phyloP scores from a whole-genome alignment of 345 rosid genomes.

The Aethionema arabicum region DNA sequence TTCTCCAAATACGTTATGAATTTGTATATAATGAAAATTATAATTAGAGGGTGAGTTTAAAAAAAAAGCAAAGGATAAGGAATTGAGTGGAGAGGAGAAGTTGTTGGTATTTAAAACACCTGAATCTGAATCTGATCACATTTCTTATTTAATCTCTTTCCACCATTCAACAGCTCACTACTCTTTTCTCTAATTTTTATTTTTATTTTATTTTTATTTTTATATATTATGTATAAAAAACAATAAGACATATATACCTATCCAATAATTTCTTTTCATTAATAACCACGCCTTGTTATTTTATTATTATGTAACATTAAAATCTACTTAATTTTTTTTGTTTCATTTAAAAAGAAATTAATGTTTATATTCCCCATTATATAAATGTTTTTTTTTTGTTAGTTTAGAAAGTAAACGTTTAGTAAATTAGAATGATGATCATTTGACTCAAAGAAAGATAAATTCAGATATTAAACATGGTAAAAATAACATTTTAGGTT shows the following conservation, averaged over 20 bases:
- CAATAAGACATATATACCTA: slow-evolving; percentile 38
- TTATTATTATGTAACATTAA: neutral
- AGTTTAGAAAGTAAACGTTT: too few species aligned
- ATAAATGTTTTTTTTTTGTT: too few species aligned
- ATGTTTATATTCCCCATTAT: too few species aligned
- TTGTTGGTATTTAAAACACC: slow-evolving; percentile 36
- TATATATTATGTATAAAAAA: neutral
- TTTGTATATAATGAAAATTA: too few species aligned
- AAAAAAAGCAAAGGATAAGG: slow-evolving; percentile 8
- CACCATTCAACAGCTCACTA: slow-evolving; percentile 37
- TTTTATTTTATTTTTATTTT: neutral
- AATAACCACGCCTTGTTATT: neutral
- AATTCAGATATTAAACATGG: too few species aligned
- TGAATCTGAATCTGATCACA: too few species aligned
- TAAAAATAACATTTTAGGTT: neutral
- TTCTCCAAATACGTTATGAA: too few species aligned
- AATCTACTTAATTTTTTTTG: too few species aligned
- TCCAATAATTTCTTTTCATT: slow-evolving; percentile 3
- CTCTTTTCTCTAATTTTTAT: neutral
- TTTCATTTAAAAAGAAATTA: too few species aligned
- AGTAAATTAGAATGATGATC: too few species aligned
- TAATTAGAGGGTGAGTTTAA: slow-evolving; percentile 31
- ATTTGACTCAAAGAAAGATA: too few species aligned
- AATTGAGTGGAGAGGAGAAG: slow-evolving; percentile 32
- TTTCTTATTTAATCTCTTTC: slow-evolving; percentile 37